phyloP scores from a whole-genome alignment of 352 stramenopile species.

The Thalassiosira livingstoniorum region DNA sequence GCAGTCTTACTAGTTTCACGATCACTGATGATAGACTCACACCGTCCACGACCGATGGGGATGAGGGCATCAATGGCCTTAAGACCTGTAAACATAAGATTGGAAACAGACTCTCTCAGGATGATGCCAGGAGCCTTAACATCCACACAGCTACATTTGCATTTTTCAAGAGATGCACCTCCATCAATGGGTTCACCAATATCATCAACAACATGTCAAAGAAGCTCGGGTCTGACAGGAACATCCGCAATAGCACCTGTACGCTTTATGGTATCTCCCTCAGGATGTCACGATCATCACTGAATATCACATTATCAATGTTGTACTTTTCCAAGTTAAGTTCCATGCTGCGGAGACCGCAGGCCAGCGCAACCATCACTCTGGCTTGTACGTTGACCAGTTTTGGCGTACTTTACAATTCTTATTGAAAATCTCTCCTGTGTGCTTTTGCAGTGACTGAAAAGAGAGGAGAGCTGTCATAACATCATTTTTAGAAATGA shows the following conservation, averaged over 20 bases:
- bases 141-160: conserved; percentile 88
- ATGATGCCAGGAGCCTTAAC: conserved; percentile 92
- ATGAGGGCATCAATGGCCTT: conserved; percentile 92
- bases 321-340: conserved; percentile 93
- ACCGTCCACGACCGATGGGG: conserved; percentile 91
- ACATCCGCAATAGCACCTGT: conserved; percentile 92
- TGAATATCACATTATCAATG: conserved; percentile 92
- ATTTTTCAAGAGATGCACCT: conserved; percentile 80
- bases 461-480: not conserved
- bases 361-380: conserved; percentile 91
- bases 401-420: conserved; percentile 82
- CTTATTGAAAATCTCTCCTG: conserved; percentile 1
- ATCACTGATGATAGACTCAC: conserved; percentile 93
- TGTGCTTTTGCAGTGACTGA: not conserved
- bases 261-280: conserved; percentile 91
- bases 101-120: conserved; percentile 89
- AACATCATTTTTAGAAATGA: too few relatives aligned
- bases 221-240: conserved; percentile 88
- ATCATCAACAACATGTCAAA: conserved; percentile 90
- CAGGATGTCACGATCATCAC: conserved; percentile 91
- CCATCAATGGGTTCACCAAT: conserved; percentile 89
- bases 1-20: conserved; percentile 92
- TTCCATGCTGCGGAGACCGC: conserved; percentile 89
- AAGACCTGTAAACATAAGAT: conserved; percentile 91
- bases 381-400: conserved; percentile 90